Conservation (phyloP, 164 flowering plant genomes). For the Chloranthus sessilifolius region DNA sequence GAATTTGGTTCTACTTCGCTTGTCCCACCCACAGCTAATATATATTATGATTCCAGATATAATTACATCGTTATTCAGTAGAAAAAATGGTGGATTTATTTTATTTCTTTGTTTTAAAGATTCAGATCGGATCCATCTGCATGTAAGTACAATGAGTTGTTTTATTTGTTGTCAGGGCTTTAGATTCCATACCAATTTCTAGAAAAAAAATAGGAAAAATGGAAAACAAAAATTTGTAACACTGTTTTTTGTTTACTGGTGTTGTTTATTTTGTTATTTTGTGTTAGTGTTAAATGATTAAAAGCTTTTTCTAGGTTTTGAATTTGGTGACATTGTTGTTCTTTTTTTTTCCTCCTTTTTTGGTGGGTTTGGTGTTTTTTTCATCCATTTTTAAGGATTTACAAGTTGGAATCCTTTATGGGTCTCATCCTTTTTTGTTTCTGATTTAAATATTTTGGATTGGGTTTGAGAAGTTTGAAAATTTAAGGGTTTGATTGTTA, state of each 20-base stretch:
- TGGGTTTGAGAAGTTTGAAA: too few relatives aligned
- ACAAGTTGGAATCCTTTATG: too few relatives aligned
- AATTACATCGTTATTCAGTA: too few relatives aligned
- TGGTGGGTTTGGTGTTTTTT: background rate
- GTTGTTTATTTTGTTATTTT: background rate
- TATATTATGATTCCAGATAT: too few relatives aligned
- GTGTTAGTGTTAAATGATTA: background rate
- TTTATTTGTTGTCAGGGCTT: constrained; percentile 3
- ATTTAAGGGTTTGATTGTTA: too few relatives aligned
- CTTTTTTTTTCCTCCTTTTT: background rate
- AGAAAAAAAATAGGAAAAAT: background rate
- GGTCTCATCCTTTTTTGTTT: too few relatives aligned
- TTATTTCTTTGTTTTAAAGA: constrained; percentile 2
- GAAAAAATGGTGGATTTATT: background rate
- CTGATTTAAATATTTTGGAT: too few relatives aligned
- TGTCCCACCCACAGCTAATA: background rate
- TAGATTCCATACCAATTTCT: background rate
- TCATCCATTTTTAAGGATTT: too few relatives aligned
- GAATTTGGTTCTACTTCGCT: background rate
- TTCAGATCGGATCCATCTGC: constrained; percentile 13
- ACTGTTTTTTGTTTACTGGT: background rate
- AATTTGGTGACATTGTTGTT: background rate
- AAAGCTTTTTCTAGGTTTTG: background rate
- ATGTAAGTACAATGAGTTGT: constrained; percentile 9
- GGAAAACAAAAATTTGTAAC: too few relatives aligned